Percentiles rank a stretch among this genome's conserved stretches.
These are phyloP conservation scores for Epichloe elymi DNA, from an alignment of 2,329 filamentous ascomycete genomes.

Conservation along the genomic window DNA sequence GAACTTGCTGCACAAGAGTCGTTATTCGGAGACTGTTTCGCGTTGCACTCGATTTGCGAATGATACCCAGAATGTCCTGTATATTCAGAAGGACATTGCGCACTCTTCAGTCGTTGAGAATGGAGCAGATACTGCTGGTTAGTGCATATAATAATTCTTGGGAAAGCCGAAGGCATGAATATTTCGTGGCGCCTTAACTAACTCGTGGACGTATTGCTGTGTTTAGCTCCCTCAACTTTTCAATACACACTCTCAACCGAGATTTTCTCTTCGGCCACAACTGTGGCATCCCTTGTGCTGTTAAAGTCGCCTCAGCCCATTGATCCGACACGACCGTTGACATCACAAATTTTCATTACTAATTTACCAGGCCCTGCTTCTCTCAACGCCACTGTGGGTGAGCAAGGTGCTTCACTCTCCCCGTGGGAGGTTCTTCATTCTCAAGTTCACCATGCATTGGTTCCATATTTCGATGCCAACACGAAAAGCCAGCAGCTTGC, in stretches of 20 bases:
- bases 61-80: slow-evolving; percentile 77
- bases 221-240: slow-evolving; percentile 39
- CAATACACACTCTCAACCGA: slow-evolving; percentile 72
- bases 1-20: slow-evolving; percentile 65
- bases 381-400: slow-evolving; percentile 50
- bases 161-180: not conserved
- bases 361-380: slow-evolving; percentile 76
- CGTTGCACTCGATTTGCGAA: slow-evolving; percentile 81
- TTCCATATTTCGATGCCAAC: slow-evolving; percentile 94
- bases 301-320: slow-evolving; percentile 83
- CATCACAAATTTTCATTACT: slow-evolving; percentile 81
- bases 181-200: not conserved
- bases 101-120: slow-evolving; percentile 39
- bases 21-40: slow-evolving; percentile 67
- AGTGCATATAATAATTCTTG: slow-evolving; percentile 9
- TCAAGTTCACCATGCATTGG: slow-evolving; percentile 78
- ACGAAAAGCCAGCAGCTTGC: slow-evolving; percentile 65
- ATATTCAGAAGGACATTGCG: slow-evolving; percentile 73
- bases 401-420: slow-evolving; percentile 61
- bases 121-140: slow-evolving; percentile 32
- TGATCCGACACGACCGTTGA: slow-evolving; percentile 68
- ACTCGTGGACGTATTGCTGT: slow-evolving; percentile 5
- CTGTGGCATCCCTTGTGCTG: slow-evolving; percentile 73
- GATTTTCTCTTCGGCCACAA: slow-evolving; percentile 66
- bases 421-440: slow-evolving; percentile 90